phyloP scores from a whole-genome alignment of 2,329 filamentous ascomycete genomes.

The Microascus cirrosus region DNA sequence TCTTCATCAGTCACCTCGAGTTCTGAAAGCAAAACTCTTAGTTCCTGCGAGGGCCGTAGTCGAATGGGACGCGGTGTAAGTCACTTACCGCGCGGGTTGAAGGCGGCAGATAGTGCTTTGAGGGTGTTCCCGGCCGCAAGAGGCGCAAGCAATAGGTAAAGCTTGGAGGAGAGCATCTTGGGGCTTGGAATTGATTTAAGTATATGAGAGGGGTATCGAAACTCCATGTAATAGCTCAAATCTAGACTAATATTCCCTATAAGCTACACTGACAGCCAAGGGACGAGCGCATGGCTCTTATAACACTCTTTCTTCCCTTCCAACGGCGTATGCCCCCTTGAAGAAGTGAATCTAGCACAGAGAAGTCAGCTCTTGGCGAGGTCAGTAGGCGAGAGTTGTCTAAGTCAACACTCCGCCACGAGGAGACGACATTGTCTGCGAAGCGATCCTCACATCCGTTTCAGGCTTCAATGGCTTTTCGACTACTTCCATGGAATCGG shows the following conservation, averaged over 20 bases:
- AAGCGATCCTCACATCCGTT: neutral
- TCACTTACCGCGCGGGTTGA: neutral
- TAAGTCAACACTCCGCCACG: neutral
- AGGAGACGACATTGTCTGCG: neutral
- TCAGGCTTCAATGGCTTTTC: neutral
- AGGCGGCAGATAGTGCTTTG: neutral
- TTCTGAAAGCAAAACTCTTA: conserved; percentile 15
- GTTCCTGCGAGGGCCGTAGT: neutral
- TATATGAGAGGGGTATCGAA: neutral
- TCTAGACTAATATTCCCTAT: neutral
- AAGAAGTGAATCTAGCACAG: neutral
- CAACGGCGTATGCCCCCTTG: neutral
- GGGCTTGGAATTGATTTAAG: neutral
- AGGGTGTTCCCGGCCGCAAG: neutral
- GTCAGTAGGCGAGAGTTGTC: neutral
- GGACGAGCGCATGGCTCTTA: neutral
- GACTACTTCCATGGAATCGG: neutral
- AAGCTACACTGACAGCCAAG: neutral
- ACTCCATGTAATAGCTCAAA: neutral
- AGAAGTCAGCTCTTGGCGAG: neutral
- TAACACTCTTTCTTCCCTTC: neutral
- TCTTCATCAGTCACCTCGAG: conserved; percentile 10
- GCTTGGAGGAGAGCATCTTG: neutral
- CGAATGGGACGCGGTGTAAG: neutral
- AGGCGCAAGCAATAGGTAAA: neutral